phyloP scores from a whole-genome alignment of 2,329 filamentous ascomycete genomes.

The Pseudogymnoascus sp. region DNA sequence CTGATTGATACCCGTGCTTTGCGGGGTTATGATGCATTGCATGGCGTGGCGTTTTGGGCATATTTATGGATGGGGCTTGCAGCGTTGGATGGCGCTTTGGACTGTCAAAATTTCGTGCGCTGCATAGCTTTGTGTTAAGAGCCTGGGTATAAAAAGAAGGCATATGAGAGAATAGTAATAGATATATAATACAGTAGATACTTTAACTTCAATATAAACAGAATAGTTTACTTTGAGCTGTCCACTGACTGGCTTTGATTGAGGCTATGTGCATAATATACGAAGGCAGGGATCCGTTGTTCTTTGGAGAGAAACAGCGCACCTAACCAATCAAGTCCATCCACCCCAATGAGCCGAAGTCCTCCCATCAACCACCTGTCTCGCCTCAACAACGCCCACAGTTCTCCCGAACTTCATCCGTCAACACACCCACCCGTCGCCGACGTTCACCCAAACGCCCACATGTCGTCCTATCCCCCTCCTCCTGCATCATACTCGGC shows the following conservation, averaged over 20 bases:
- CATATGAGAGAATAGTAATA: not conserved
- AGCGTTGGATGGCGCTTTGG: not conserved
- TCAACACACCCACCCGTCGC: not conserved
- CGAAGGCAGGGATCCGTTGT: not conserved
- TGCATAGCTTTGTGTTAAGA: not conserved
- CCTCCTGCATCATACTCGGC: not conserved
- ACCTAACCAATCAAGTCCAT: not conserved
- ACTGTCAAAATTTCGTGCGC: not conserved
- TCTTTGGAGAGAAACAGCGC: not conserved
- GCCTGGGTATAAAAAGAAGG: not conserved
- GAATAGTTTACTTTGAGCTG: not conserved
- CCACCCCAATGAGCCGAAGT: not conserved
- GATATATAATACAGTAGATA: not conserved
- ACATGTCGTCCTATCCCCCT: constrained; percentile 4
- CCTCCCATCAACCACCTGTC: not conserved
- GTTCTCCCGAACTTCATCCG: constrained; percentile 6
- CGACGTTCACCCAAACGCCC: constrained; percentile 1
- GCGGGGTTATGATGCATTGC: not conserved
- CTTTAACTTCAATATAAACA: not conserved
- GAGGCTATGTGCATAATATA: not conserved
- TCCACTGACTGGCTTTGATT: not conserved
- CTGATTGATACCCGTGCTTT: constrained; percentile 1
- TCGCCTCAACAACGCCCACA: not conserved
- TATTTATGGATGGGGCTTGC: not conserved
- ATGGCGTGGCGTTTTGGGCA: constrained; percentile 2